Base-by-base conservation (phyloP, 2,329 filamentous ascomycete species). In the Penicillium sp. region DNA sequence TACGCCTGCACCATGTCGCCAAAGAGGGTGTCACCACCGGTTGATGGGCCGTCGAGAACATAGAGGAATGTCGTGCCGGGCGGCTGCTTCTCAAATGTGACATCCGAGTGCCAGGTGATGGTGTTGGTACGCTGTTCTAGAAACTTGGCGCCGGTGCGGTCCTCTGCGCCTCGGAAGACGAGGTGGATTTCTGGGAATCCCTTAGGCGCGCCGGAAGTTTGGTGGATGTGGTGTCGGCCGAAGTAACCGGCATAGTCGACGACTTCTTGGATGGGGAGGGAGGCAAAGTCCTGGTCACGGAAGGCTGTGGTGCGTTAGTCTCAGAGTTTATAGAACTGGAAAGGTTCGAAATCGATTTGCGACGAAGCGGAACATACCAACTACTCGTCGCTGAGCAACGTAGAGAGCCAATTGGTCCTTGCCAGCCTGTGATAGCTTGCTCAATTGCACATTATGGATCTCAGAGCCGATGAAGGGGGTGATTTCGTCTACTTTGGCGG, bases 31-130 rank as follows among this genome's bases (percentile, higher is more conserved):
- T 96, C 91, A 41, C 91, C 92, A 29, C 91, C 91, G 0, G 84
- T 86, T 32, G 83, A 79, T 1, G 91, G 91, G 37, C 84, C 86
- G 67, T 96, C 91, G n/a, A 97, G 81, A 43, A 91, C 80, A 68
- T 95, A 96, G 29, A 96, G 74, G 73, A 96, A 95, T 0, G 92
- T 96, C 0, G 91, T 96, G 24, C 91, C 90, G 0, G 92, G 91
- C 1, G 92, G 91, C 74, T 97, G 91, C 60, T 83, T 77, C 76
- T 96, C 92, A 68, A 95, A 96, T 0, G 88, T 89, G 1, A 96
- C 87, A 61, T 96, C 91, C 0, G 86, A 89, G 75, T 96, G 91
- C 91, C 91, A 96, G 7, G 90, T 90, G 1, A 95, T 85, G 1
- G 87, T 89, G 72, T 87, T 93, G 3, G 89, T 92, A 18, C 88